Conservation (phyloP, 352 stramenopile genomes). For the Phytophthora hibernalis region DNA sequence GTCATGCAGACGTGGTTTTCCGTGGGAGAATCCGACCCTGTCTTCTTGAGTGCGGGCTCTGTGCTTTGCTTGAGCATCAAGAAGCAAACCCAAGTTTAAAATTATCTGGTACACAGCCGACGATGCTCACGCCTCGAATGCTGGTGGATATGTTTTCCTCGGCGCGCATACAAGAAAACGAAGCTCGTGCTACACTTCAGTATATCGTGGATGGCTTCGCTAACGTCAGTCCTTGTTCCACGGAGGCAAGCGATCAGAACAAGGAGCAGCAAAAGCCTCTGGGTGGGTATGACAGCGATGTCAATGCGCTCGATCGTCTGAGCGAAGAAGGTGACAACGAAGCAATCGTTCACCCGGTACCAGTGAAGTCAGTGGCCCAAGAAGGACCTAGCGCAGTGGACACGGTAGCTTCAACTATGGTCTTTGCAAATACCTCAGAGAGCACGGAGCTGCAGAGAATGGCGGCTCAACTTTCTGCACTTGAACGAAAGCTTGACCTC, state of each 20-base stretch:
- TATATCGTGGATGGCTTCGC: constrained; percentile 26
- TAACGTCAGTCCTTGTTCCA: background rate
- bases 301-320: background rate
- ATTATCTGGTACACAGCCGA: background rate
- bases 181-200: constrained; percentile 36
- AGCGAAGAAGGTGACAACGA: constrained; percentile 7
- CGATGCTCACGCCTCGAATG: constrained; percentile 16
- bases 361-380: background rate
- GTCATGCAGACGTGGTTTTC: constrained; percentile 28
- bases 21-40: constrained; percentile 24
- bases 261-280: background rate
- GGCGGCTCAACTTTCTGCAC: constrained; percentile 15
- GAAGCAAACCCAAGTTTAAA: background rate
- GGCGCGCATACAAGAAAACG: constrained; percentile 27
- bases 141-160: constrained; percentile 32
- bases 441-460: constrained; percentile 19
- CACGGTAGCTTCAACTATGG: background rate
- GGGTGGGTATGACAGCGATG: background rate
- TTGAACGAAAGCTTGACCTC: constrained; percentile 36
- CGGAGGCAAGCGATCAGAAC: background rate
- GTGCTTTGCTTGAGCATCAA: constrained; percentile 18
- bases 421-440: background rate
- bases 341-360: constrained; percentile 1
- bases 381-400: constrained; percentile 12
- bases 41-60: constrained; percentile 20